These are phyloP conservation scores for Penicillium alfredii DNA, from an alignment of 495 filamentous ascomycete genomes.

Conservation along the genomic window DNA sequence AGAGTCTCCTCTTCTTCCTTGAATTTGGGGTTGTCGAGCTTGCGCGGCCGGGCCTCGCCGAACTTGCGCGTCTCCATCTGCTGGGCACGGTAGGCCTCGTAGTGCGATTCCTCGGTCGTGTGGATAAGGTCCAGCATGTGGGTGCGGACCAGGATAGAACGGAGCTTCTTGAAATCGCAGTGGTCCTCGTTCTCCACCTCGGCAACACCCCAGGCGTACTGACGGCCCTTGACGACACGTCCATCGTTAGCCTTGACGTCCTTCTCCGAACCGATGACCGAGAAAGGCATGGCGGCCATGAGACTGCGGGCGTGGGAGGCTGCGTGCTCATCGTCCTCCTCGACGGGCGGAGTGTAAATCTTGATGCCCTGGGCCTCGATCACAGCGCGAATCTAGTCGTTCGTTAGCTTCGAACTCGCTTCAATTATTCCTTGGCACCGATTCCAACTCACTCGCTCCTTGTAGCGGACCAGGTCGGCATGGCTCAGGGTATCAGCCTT, in stretches of 20 bases:
- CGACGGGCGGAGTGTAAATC: slow-evolving; percentile 95
- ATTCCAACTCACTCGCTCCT: slow-evolving; percentile 65
- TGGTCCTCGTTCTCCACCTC: slow-evolving; percentile 99
- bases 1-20: slow-evolving; percentile 98
- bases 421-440: neutral
- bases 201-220: slow-evolving; percentile 98
- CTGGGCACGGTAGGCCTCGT: slow-evolving; percentile 96
- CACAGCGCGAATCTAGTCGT: slow-evolving; percentile 74
- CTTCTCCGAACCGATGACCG: slow-evolving; percentile 98
- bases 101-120: slow-evolving; percentile 97
- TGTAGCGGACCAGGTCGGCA: slow-evolving; percentile 82
- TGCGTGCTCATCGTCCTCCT: slow-evolving; percentile 96
- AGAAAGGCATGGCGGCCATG: slow-evolving; percentile 96
- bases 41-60: slow-evolving; percentile 91
- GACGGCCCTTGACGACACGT: slow-evolving; percentile 95
- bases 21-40: slow-evolving; percentile 99
- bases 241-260: slow-evolving; percentile 94
- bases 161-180: slow-evolving; percentile 99
- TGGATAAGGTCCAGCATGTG: slow-evolving; percentile 99
- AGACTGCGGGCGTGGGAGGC: slow-evolving; percentile 88
- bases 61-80: slow-evolving; percentile 99
- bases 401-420: slow-evolving; percentile 1
- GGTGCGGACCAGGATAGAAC: slow-evolving; percentile 97
- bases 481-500: slow-evolving; percentile 98
- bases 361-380: slow-evolving; percentile 98